These are phyloP conservation scores for Phyllosticta ampelicida DNA, from an alignment of 2,329 filamentous ascomycete species.

Conservation along the genomic window DNA sequence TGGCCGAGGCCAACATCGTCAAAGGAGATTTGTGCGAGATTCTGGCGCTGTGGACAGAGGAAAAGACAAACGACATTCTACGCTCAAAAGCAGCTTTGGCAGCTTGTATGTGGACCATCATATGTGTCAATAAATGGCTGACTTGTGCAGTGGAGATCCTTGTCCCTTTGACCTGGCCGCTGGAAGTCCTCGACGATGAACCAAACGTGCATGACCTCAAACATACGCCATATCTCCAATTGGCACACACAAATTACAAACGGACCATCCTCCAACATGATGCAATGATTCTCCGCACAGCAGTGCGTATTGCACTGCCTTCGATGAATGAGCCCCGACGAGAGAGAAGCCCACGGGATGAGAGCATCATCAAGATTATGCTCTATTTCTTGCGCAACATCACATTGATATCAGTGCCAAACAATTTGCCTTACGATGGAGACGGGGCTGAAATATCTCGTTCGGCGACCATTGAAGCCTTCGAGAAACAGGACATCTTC, in stretches of 20 bases:
- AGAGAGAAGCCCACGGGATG: conserved; percentile 69
- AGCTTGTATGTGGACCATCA: conserved; percentile 42
- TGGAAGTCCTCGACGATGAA: conserved; percentile 65
- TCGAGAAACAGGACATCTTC: conserved; percentile 84
- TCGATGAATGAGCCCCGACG: conserved; percentile 69
- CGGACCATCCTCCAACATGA: conserved; percentile 77
- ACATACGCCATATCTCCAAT: conserved; percentile 79
- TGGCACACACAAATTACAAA: conserved; percentile 86
- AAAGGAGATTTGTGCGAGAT: conserved; percentile 85
- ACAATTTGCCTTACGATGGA: conserved; percentile 64
- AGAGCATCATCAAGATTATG: conserved; percentile 83
- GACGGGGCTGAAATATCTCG: conserved; percentile 83
- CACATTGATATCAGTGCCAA: conserved; percentile 67
- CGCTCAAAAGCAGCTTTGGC: conserved; percentile 71
- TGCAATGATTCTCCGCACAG: conserved; percentile 65
- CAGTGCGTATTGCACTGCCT: conserved; percentile 70
- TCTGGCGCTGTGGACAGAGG: conserved; percentile 70
- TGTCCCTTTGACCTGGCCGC: conserved; percentile 87
- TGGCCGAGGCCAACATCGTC: conserved; percentile 86
- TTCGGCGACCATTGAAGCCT: conserved; percentile 78
- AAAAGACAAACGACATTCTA: conserved; percentile 59
- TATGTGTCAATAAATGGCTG: conserved; percentile 11
- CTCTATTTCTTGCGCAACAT: conserved; percentile 86
- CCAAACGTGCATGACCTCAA: conserved; percentile 91
- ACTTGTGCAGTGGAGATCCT: conserved; percentile 60